Evolutionary conservation across 2,329 filamentous ascomycete species (phyloP), one percentile per base, ranked within the genome.

Genomic region (Aspergillus fijiensis): DNA sequence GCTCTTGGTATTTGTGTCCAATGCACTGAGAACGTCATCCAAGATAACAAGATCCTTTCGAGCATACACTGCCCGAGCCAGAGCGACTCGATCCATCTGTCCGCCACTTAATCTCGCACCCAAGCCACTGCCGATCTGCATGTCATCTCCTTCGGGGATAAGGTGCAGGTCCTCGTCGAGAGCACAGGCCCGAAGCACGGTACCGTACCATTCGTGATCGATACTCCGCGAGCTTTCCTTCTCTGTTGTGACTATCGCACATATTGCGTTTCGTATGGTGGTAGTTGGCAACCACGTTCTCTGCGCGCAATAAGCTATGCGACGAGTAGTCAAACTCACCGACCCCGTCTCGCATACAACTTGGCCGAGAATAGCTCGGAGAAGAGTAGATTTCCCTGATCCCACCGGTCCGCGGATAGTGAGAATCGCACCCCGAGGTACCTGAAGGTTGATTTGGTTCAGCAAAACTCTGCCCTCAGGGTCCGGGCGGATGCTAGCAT

Each of bases 211-310:
- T n/a, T 54, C 51, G 27, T 61, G 19, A 21, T 69, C 65, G n/a
- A 65, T 63, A 4, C 7, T 5, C 21, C 39, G 50, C 27, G n/a
- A n/a, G 3, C 16, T 12, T 19, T 29, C 27, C 19, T 14, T 10
- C 5, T 14, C 29, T 10, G 5, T 21, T 27, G 23, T 35, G 12
- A 23, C 11, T 2, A 19, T n/a, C 14, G 35, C 51, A 21, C 33
- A 29, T 5, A 53, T 45, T 45, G 33, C 35, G 7, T 53, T 85
- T 61, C 85, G 85, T 7, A 96, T 84, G 1, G 87, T 91, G 0
- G 89, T 83, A 69, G 95, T 96, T 71, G 94, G 91, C 54, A 96
- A 94, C 91, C 91, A 96, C 0, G 91, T 89, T 68, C 92, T 93
- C 72, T 96, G 92, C 0, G 91, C 91, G 62, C 91, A 96, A 67